Evolutionary conservation across 345 rosid species (phyloP).

Genomic region (Eucalyptus marginata): DNA sequence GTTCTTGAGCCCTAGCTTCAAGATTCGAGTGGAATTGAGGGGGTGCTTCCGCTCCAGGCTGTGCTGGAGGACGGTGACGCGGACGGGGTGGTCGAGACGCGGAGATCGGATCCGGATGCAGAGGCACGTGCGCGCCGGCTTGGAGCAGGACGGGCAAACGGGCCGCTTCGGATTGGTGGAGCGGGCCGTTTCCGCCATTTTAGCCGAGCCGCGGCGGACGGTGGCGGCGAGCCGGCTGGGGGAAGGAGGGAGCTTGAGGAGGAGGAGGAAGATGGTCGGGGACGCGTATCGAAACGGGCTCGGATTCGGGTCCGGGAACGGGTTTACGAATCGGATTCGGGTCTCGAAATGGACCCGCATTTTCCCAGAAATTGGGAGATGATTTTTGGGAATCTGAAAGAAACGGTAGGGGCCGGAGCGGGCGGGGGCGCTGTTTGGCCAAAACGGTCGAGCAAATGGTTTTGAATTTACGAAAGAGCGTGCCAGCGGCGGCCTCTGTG

Average conservation of each 20-base stretch:
- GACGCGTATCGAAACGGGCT: background rate
- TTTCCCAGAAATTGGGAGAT: background rate
- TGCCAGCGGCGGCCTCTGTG: background rate
- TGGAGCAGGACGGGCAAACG: constrained; percentile 54
- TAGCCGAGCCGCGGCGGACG: background rate
- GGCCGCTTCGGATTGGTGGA: constrained; percentile 40
- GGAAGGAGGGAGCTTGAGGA: background rate
- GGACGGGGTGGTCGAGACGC: constrained; percentile 44
- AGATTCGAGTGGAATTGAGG: constrained; percentile 67
- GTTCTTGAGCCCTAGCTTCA: constrained; percentile 61
- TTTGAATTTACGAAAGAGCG: too few species aligned
- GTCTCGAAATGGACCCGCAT: background rate
- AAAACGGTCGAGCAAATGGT: too few species aligned
- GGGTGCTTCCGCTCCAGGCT: constrained; percentile 66
- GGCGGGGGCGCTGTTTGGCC: too few species aligned
- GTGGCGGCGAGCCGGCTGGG: background rate
- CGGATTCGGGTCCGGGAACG: background rate
- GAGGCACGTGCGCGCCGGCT: constrained; percentile 58
- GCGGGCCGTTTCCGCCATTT: background rate
- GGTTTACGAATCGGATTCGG: background rate
- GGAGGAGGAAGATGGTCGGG: background rate
- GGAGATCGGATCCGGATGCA: constrained; percentile 43
- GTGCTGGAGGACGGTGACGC: constrained; percentile 74
- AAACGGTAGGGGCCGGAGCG: background rate
- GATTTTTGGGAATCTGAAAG: background rate